Percentiles rank a stretch among this genome's conserved stretches.
These are phyloP conservation scores for Fraxinus floribunda DNA, from an alignment of 305 asterid genomes.

Conservation along the genomic window DNA sequence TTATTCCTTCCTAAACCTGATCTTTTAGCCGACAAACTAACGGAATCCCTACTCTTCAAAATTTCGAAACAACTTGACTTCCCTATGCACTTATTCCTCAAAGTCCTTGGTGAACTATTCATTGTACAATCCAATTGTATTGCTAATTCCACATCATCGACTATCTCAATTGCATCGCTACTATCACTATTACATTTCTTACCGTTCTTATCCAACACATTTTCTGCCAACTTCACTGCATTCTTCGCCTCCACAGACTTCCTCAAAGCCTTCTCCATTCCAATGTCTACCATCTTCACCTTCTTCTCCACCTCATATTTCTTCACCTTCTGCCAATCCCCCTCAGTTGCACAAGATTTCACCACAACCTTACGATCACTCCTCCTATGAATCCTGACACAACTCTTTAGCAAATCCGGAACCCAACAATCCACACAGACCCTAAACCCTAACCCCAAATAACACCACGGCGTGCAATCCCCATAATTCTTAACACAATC, in stretches of 20 bases:
- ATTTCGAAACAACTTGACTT: slow-evolving; percentile 31
- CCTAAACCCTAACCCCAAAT: slow-evolving; percentile 43
- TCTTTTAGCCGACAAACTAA: slow-evolving; percentile 33
- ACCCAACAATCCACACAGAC: slow-evolving; percentile 95
- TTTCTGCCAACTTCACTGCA: slow-evolving; percentile 29
- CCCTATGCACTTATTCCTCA: slow-evolving; percentile 28
- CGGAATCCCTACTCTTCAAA: slow-evolving; percentile 30
- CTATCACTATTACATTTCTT: slow-evolving; percentile 27
- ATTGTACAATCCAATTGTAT: slow-evolving; percentile 54
- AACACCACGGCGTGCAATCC: slow-evolving; percentile 66
- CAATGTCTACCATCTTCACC: slow-evolving; percentile 35
- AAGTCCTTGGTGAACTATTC: slow-evolving; percentile 56
- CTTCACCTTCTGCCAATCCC: slow-evolving; percentile 30
- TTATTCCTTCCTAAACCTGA: slow-evolving; percentile 26
- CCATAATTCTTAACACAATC: slow-evolving; percentile 53
- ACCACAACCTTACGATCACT: slow-evolving; percentile 30
- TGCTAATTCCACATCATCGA: slow-evolving; percentile 52
- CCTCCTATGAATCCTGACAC: slow-evolving; percentile 37
- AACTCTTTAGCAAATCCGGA: slow-evolving; percentile 60
- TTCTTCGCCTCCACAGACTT: slow-evolving; percentile 35
- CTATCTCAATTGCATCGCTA: slow-evolving; percentile 31
- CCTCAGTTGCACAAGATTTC: slow-evolving; percentile 21
- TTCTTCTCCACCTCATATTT: slow-evolving; percentile 34
- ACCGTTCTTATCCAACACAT: slow-evolving; percentile 23
- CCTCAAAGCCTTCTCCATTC: slow-evolving; percentile 36